Evolutionary conservation across 768 basidiomycete genomes (phyloP), one percentile per base, ranked within the genome.

Genomic region (Nidula microcarpa): DNA sequence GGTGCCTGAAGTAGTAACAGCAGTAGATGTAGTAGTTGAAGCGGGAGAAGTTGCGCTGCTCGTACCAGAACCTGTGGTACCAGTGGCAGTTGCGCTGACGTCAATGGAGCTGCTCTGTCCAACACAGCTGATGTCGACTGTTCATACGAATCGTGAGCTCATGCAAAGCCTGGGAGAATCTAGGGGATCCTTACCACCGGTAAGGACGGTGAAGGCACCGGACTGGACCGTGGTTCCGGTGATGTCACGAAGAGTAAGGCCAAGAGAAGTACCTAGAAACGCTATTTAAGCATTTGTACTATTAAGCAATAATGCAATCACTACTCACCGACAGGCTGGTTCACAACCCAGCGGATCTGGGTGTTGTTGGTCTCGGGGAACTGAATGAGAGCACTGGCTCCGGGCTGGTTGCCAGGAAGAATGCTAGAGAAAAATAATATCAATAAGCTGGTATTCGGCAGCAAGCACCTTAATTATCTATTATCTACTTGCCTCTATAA

Each of bases 201-300:
- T 0, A 33, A 65, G 59, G 56, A 89, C 63, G 13, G 66, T 72
- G 73, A 90, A 76, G 2, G 81, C 33, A 5, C 77, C 87, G 2
- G 78, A 68, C 59, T 84, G 84, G 0, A 65, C 73, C 47, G 64
- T 23, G 0, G 17, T 0, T 60, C 92, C 91, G 33, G 70, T 79
- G 52, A 53, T 65, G 61, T 94, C 92, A 63, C 78, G 79, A 56
- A 94, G 55, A 10, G 70, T 74, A 32, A 92, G 64, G 49, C 80
- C 84, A 52, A 92, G 65, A 39, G 58, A 64, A 4, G 76, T 78
- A n/a, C 73, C 85, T 82, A 53, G 0, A 49, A 16, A 53, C 41
- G n/a, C 13, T 8, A 34, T 52, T 47, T 49, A 34, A 55, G 33
- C 48, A 3, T 43, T 43, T n/a, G n/a, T 11, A 0, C 48, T 13